phyloP scores from a whole-genome alignment of 2,329 filamentous ascomycete species.

The Aspergillus felis region DNA sequence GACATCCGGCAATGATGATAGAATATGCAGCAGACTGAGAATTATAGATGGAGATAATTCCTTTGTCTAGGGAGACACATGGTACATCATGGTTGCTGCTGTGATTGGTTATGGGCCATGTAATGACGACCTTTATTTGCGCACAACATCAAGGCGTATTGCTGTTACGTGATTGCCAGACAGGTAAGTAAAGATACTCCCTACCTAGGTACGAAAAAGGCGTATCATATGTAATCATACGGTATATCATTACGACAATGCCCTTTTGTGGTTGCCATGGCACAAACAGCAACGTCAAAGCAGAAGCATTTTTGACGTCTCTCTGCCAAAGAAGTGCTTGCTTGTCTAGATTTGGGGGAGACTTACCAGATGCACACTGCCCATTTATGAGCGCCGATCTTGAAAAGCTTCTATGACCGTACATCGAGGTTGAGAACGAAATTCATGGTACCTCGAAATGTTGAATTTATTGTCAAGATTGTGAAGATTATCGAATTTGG shows the following conservation, averaged over 20 bases:
- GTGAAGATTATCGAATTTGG: not conserved
- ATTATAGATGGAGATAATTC: not conserved
- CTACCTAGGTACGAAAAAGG: not conserved
- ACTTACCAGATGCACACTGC: not conserved
- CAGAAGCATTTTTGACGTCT: not conserved
- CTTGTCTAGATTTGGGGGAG: not conserved
- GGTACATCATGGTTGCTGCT: not conserved
- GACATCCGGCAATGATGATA: not conserved
- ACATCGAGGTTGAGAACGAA: not conserved
- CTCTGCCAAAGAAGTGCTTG: not conserved
- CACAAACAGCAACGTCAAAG: not conserved
- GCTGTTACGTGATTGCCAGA: not conserved
- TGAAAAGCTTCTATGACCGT: not conserved
- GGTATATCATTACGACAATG: not conserved
- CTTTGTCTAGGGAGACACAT: not conserved
- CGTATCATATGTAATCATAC: not conserved
- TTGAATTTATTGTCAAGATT: not conserved
- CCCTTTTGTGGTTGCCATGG: not conserved
- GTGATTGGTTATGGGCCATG: not conserved
- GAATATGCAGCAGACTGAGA: not conserved
- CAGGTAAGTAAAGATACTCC: not conserved
- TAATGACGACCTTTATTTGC: not conserved
- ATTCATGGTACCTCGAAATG: not conserved
- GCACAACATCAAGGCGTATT: not conserved
- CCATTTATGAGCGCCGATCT: not conserved